Percentiles rank a stretch among this genome's conserved stretches.
Conservation (phyloP, 1,284 basidiomycete species). For the Athelia psychrophila region DNA sequence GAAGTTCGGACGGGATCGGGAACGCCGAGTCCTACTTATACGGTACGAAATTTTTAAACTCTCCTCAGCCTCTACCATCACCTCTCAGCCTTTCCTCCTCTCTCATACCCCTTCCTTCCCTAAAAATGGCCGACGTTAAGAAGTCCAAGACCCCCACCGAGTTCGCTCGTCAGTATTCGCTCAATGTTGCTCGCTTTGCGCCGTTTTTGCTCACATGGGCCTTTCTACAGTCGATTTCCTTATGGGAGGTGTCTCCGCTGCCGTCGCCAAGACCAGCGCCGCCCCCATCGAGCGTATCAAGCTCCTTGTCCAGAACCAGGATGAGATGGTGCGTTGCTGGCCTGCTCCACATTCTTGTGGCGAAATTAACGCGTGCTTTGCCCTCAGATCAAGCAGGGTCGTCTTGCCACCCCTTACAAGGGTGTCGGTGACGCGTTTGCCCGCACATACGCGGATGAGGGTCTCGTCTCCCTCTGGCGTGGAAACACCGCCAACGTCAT, state of each 20-base stretch:
- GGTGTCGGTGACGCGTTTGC: conserved; percentile 86
- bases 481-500: conserved; percentile 98
- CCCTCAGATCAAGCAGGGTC: conserved; percentile 90
- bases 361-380: conserved; percentile 24
- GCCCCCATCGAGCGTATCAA: conserved; percentile 99
- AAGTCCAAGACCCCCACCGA: conserved; percentile 79
- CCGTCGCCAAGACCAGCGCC: conserved; percentile 96
- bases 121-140: conserved; percentile 73
- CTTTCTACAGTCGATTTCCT: conserved; percentile 72
- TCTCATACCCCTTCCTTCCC: conserved; percentile 33
- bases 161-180: conserved; percentile 60
- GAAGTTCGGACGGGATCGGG: no score
- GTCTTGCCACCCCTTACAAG: conserved; percentile 91
- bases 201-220: conserved; percentile 33
- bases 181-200: conserved; percentile 2
- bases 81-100: conserved; percentile 44
- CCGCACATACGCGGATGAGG: conserved; percentile 91
- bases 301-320: conserved; percentile 97
- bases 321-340: conserved; percentile 70
- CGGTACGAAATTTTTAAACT: no score
- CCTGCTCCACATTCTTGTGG: conserved; percentile 5
- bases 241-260: conserved; percentile 91
- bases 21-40: no score
- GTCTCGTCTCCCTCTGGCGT: conserved; percentile 88
- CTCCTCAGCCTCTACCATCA: conserved; percentile 20